Base-by-base conservation (phyloP, 1,284 basidiomycete species). In the Sphagnurus paluster region DNA sequence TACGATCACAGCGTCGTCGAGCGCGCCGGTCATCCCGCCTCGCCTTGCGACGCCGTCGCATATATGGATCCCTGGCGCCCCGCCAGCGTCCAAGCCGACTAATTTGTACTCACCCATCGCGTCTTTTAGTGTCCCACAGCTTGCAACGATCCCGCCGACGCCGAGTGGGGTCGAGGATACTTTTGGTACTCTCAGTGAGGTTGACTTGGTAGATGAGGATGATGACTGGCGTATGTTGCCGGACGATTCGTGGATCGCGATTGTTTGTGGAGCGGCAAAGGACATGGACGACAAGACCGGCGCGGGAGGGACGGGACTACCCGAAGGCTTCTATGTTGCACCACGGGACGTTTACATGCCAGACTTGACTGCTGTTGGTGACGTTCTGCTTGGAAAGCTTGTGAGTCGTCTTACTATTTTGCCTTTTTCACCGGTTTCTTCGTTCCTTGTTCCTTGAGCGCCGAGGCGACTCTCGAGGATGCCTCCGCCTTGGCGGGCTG, bases 341-440 rank as follows among this genome's bases (percentile, higher is more conserved):
- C 85, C 86, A 25, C 74, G 71, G 62, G 79, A 87, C 56, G 79
- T 88, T 29, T 89, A 89, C 63, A 88, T 91, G 80, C 87, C 87
- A 7, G 85, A 90, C 63, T 60, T 91, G 51, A 88, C 82, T 19
- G 85, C 85, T 1, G 72, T 80, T 4, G 81, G 76, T 5, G 86
- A 90, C 60, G 85, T 87, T n/a, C 67, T 90, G 9, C 70, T 91
- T 25, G 87, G 87, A 19, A 91, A 90, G 64, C 65, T 91, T 56
- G 81, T 83, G 48, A 47, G 36, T 29, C 33, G 48, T 13, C 25
- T 50, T 10, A 14, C 21, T 20, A 25, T 39, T 28, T 34, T 4
- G 21, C 28, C 14, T 7, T 30, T 7, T 30, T 30, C 3, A 13
- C 7, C 11, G 7, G 11, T 30, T 14, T 3, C 28, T 39, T 4